phyloP scores from a whole-genome alignment of 164 flowering plant genomes.

The Hamamelis virginiana region DNA sequence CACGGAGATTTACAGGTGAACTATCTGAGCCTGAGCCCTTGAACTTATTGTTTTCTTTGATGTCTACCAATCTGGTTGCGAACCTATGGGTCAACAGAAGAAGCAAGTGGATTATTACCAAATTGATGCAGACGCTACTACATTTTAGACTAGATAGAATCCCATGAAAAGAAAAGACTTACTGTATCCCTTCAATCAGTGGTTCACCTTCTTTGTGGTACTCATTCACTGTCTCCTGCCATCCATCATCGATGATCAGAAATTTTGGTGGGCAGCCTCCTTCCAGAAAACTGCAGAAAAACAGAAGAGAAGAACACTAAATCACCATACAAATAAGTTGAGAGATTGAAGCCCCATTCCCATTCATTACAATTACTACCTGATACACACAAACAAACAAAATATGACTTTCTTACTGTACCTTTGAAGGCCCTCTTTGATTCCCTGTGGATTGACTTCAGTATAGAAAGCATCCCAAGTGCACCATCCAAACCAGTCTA shows the following conservation, averaged over 20 bases:
- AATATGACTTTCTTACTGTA: conserved; percentile 6
- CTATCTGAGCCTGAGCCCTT: conserved; percentile 26
- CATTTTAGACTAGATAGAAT: neutral
- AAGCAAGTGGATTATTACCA: neutral
- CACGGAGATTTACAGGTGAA: conserved; percentile 31
- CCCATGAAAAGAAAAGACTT: conserved; percentile 17
- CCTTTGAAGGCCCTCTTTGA: conserved; percentile 72
- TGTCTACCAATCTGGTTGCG: conserved; percentile 54
- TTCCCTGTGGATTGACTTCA: conserved; percentile 55
- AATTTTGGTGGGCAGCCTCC: conserved; percentile 72
- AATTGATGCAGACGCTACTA: neutral
- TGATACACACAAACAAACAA: no score
- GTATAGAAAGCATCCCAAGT: conserved; percentile 87
- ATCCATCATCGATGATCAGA: conserved; percentile 79
- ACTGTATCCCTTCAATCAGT: conserved; percentile 53
- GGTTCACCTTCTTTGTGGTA: conserved; percentile 51
- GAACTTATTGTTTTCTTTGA: conserved; percentile 71
- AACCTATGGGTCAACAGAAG: conserved; percentile 40
- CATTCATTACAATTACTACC: no score
- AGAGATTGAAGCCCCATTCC: neutral
- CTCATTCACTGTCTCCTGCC: conserved; percentile 69
- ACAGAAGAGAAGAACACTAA: neutral
- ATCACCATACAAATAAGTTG: neutral
- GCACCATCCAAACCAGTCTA: conserved; percentile 90
- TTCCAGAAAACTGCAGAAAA: conserved; percentile 35